phyloP scores from a whole-genome alignment of 2,329 filamentous ascomycete species.

The Lasiodiplodia sp. region DNA sequence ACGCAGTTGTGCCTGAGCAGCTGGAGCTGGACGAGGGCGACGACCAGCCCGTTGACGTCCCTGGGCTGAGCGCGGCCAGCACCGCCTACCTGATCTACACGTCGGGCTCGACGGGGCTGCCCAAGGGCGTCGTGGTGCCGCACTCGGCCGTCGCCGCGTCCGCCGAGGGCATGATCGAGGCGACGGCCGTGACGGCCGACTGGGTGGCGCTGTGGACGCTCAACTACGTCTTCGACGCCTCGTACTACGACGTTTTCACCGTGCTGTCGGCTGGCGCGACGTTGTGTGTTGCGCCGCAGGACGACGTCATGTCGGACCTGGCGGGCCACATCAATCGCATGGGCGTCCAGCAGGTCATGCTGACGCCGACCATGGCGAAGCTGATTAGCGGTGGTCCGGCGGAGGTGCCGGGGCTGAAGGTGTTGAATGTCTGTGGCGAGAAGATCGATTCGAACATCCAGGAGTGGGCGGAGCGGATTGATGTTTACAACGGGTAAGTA shows the following conservation, averaged over 20 bases:
- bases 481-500: background rate
- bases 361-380: slow-evolving; percentile 22
- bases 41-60: no score
- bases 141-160: background rate
- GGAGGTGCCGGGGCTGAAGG: background rate
- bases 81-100: slow-evolving; percentile 35
- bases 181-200: background rate
- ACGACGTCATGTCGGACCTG: slow-evolving; percentile 1
- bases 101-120: slow-evolving; percentile 35
- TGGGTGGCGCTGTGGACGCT: background rate
- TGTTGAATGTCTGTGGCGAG: slow-evolving; percentile 14
- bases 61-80: background rate
- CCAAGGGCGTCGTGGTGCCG: slow-evolving; percentile 33
- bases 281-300: slow-evolving; percentile 9
- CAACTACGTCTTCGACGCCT: slow-evolving; percentile 28
- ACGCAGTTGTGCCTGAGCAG: background rate
- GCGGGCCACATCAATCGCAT: slow-evolving; percentile 10
- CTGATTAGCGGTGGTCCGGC: background rate
- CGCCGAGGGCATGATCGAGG: background rate
- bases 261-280: background rate
- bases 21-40: background rate
- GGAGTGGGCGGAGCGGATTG: background rate
- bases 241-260: slow-evolving; percentile 16
- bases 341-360: slow-evolving; percentile 6
- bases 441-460: background rate